phyloP scores from a whole-genome alignment of 2,329 filamentous ascomycete species.

The Chaetomium strumarium region DNA sequence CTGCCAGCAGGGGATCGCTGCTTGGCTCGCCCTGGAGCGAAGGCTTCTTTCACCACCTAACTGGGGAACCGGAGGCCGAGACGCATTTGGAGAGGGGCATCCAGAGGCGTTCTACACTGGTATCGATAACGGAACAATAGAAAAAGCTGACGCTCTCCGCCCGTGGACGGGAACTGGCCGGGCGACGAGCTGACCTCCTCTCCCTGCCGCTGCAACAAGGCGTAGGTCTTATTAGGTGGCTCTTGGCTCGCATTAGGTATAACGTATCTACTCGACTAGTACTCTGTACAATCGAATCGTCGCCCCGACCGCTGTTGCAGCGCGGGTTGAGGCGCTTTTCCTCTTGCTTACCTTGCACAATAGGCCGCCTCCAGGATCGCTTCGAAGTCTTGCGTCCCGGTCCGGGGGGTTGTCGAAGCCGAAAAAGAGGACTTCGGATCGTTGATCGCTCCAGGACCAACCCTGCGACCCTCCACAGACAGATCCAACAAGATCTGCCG shows the following conservation, averaged over 20 bases:
- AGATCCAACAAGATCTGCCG: slow-evolving; percentile 19
- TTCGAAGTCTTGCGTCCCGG: neutral
- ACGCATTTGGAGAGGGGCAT: slow-evolving; percentile 12
- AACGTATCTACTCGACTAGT: no score
- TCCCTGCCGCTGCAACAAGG: neutral
- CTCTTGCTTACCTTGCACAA: no score
- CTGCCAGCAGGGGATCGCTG: slow-evolving; percentile 15
- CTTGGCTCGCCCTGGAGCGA: slow-evolving; percentile 13
- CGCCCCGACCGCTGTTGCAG: no score
- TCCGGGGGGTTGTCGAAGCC: slow-evolving; percentile 10
- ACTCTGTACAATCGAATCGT: no score
- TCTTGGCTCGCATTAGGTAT: neutral
- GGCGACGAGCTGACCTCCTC: slow-evolving; percentile 11
- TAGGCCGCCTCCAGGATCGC: no score
- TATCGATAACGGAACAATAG: slow-evolving; percentile 18
- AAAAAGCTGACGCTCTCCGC: neutral
- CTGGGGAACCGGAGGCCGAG: slow-evolving; percentile 10
- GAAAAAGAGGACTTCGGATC: slow-evolving; percentile 8
- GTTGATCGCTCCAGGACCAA: slow-evolving; percentile 12
- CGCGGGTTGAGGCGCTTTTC: neutral
- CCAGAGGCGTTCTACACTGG: no score
- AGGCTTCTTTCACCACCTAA: slow-evolving; percentile 3
- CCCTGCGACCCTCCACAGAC: slow-evolving; percentile 17
- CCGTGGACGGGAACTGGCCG: slow-evolving; percentile 18
- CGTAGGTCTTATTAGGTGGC: neutral